These are phyloP conservation scores for Trichocladium uniseriatum DNA, from an alignment of 495 filamentous ascomycete species.

Conservation along the genomic window DNA sequence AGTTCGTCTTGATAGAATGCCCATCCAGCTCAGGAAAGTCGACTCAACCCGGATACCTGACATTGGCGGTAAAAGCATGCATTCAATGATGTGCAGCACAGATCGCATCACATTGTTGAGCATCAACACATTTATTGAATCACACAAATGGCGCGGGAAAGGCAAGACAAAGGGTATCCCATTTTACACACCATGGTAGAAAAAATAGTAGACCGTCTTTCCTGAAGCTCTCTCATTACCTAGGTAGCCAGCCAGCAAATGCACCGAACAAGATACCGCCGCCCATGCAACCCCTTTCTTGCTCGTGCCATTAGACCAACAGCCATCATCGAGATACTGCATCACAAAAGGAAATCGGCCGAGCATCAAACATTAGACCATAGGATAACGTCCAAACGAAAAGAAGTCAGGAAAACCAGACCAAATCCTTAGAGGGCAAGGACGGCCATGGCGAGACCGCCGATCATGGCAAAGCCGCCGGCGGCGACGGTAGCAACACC, in stretches of 20 bases:
- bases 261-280: background rate
- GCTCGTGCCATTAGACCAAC: background rate
- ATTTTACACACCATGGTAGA: background rate
- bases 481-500: slow-evolving; percentile 26
- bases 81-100: too few relatives aligned
- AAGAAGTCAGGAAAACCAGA: background rate
- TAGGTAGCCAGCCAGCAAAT: background rate
- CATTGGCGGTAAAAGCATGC: too few relatives aligned
- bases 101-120: too few relatives aligned
- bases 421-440: slow-evolving; percentile 31
- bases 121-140: too few relatives aligned
- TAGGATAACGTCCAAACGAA: background rate
- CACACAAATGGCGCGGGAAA: background rate
- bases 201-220: too few relatives aligned
- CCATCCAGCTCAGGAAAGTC: too few relatives aligned
- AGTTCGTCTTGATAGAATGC: too few relatives aligned
- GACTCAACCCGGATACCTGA: too few relatives aligned
- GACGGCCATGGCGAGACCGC: slow-evolving; percentile 33
- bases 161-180: background rate
- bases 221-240: background rate
- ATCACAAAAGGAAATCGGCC: background rate
- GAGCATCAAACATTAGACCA: background rate
- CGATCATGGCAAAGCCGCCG: slow-evolving; percentile 31
- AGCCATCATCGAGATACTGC: background rate
- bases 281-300: background rate